Base-by-base conservation (phyloP, 2,329 filamentous ascomycete genomes). In the Calonectria pseudoreteaudii region DNA sequence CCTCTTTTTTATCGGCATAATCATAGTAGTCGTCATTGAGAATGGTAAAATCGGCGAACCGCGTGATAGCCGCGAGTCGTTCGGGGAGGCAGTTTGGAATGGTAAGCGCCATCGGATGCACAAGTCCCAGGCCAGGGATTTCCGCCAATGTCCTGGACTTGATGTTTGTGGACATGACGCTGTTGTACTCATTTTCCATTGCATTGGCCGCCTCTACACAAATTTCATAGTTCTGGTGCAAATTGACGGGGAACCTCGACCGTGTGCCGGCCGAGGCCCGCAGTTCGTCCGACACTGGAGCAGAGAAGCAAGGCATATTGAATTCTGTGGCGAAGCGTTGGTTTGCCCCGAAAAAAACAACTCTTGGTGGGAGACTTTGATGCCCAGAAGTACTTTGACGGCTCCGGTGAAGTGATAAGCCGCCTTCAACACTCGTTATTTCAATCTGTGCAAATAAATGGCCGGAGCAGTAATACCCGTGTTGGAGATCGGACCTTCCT, bases 141-240 rank as follows among this genome's bases (percentile, higher is more conserved):
- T 62, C 34, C 18, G 56, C 56, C 34, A 62, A 16, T 1, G 56
- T 62, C 26, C 16, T 62, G 56, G 56, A 62, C 38, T 62, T 36
- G 23, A 62, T 62, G 23, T 62, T n/a, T 4, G 56, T 62, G 14
- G 56, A 62, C 56, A 62, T 62, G 7, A 62, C 30, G 7, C 41
- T 62, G 56, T 62, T 62, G 56, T 62, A 62, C 56, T 62, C 56
- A 62, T 62, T 38, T 16, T 62, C 56, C 36, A 62, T 62, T 26
- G 34, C 23, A 14, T 38, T 28, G 20, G 56, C 56, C 10, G 56
- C 56, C n/a, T 38, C 56, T n/a, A 62, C 56, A 23, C 56, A 62
- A 4, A 62, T 7, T n/a, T 62, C 34, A 62, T 62, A 38, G 26
- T 62, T 62, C 23, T 62, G 56, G 34, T 62, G 56, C 14, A 62